phyloP scores from a whole-genome alignment of 2,329 filamentous ascomycete species.

The Ascochyta pisi region DNA sequence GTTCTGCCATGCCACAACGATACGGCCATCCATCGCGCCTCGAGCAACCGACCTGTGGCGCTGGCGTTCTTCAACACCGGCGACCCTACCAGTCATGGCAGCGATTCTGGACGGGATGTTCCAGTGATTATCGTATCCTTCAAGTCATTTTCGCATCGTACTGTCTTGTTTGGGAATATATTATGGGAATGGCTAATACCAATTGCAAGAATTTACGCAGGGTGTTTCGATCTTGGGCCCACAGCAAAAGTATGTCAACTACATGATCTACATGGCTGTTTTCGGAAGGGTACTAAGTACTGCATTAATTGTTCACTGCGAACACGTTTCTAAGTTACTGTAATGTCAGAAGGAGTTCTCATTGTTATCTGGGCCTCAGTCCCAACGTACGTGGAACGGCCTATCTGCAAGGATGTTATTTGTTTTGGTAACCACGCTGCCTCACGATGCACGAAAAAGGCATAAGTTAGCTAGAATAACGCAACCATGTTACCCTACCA shows the following conservation, averaged over 20 bases:
- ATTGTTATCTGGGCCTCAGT: constrained; percentile 6
- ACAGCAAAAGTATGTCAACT: constrained; percentile 19
- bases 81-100: background rate
- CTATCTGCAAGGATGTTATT: constrained; percentile 12
- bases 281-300: constrained; percentile 1
- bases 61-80: background rate
- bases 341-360: constrained; percentile 12
- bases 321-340: constrained; percentile 1
- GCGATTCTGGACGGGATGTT: background rate
- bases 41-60: background rate
- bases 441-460: constrained; percentile 10
- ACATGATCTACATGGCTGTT: constrained; percentile 12
- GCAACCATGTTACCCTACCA: constrained; percentile 5
- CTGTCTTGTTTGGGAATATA: constrained; percentile 5
- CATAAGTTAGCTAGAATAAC: constrained; percentile 12
- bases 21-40: background rate
- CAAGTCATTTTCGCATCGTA: constrained; percentile 5
- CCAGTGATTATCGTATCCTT: background rate
- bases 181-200: constrained; percentile 14
- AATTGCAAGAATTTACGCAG: constrained; percentile 7
- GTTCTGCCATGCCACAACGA: background rate
- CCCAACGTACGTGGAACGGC: constrained; percentile 8
- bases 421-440: constrained; percentile 12
- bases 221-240: constrained; percentile 14
- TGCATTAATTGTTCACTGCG: constrained; percentile 4